Evolutionary conservation across 805 yeast species (phyloP), one percentile per base, ranked within the genome.

Genomic region (Yamadazyma paraphyllophila): DNA sequence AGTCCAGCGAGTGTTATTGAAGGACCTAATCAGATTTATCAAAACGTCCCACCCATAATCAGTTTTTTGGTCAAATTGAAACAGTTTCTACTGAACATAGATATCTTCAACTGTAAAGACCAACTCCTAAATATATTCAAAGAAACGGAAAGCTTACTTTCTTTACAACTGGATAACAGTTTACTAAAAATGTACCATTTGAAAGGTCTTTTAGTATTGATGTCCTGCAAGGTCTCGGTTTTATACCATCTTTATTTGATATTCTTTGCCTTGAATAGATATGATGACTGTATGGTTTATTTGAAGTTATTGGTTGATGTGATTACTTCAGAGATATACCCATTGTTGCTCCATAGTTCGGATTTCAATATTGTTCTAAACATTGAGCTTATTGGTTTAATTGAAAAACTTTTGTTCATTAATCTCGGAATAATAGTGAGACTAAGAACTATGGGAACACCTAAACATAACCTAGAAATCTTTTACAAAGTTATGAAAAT

Each of bases 151-250:
- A 11, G 8, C 7, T n/a, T 25, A 11, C 30, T 42, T 6, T 26
- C 35, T 13, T 20, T 31, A 10, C 27, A 13, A 2, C 36, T 30
- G 34, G 43, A 40, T 24, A 31, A 32, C 36, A 30, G 35, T 17
- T 12, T 40, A 20, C 36, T 32, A 7, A 15, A 42, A 27, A 20
- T 35, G 10, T 29, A 26, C 13, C 24, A 42, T 20, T 17, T 42
- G 15, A 42, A 17, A 27, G n/a, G 36, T 42, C 36, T 42, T 16
- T 25, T 42, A 8, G n/a, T 42, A 14, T 11, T 42, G 20, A 26
- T 29, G 13, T 35, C 45, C 4, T 42, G 45, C 12, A 42, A 42
- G 15, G 29, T 42, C 9, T 36, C 40, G 5, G 40, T 42, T 4
- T 32, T 36, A 29, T 42, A 34, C 14, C 40, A 42, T n/a, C 33